Evolutionary conservation across 2,329 filamentous ascomycete genomes (phyloP).

Genomic region (Fusarium torulosum): DNA sequence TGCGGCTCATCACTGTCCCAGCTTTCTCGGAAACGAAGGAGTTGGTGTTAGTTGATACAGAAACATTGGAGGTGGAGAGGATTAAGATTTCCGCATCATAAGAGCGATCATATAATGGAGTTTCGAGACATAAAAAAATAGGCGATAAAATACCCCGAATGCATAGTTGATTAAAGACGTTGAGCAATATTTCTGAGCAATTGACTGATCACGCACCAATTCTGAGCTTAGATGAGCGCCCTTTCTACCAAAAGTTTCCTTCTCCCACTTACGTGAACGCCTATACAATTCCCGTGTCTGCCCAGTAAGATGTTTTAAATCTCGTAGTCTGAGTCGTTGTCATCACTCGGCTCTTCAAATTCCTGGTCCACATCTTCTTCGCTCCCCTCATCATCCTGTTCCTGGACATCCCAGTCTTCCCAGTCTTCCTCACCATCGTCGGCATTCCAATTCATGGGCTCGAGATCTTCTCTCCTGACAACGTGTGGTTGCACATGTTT

Average conservation of each 20-base stretch:
- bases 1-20: constrained; percentile 86
- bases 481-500: constrained; percentile 10
- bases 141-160: constrained; percentile 37
- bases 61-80: constrained; percentile 83
- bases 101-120: constrained; percentile 4
- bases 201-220: not conserved
- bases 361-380: constrained; percentile 14
- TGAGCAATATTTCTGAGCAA: constrained; percentile 15
- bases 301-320: not conserved
- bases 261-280: not conserved
- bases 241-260: not conserved
- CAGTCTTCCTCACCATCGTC: not conserved
- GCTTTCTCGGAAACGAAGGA: constrained; percentile 83
- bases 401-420: constrained; percentile 6
- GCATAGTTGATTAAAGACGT: constrained; percentile 11
- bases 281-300: not conserved
- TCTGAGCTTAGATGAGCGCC: not conserved
- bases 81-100: constrained; percentile 66
- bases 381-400: not conserved
- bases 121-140: constrained; percentile 15
- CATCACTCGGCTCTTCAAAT: constrained; percentile 11
- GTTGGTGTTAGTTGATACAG: constrained; percentile 84
- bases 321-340: constrained; percentile 29
- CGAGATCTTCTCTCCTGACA: not conserved
- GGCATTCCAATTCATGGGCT: not conserved